These are phyloP conservation scores for Botryosphaeria dothidea DNA, from an alignment of 2,329 filamentous ascomycete genomes.

Conservation along the genomic window DNA sequence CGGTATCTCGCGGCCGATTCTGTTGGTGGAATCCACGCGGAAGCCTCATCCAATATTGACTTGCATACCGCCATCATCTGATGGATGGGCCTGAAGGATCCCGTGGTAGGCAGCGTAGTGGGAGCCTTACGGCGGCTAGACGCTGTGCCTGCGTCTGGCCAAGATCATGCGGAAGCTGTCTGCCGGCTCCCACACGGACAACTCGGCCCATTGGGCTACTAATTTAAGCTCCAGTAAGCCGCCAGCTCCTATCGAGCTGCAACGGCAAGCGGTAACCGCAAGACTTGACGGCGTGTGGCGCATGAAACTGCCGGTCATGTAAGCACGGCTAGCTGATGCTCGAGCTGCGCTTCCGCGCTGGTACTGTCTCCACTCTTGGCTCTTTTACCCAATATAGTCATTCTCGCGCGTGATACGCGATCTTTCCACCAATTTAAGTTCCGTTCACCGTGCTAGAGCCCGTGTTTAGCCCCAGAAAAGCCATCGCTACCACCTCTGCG, in stretches of 20 bases:
- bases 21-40: not conserved
- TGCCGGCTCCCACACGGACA: not conserved
- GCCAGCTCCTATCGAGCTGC: not conserved
- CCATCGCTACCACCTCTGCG: not conserved
- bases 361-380: slow-evolving; percentile 13
- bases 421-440: slow-evolving; percentile 16
- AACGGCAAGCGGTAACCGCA: not conserved
- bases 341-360: not conserved
- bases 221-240: slow-evolving; percentile 15
- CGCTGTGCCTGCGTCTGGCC: slow-evolving; percentile 5
- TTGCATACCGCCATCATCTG: slow-evolving; percentile 8
- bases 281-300: not conserved
- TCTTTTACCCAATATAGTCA: slow-evolving; percentile 5
- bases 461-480: not conserved
- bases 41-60: slow-evolving; percentile 9
- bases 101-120: not conserved
- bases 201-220: not conserved
- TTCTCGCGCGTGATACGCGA: not conserved
- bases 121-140: not conserved
- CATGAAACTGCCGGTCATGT: slow-evolving; percentile 2
- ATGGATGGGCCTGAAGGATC: not conserved
- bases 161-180: not conserved
- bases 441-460: not conserved
- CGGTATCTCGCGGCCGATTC: not conserved
- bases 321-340: slow-evolving; percentile 6